Base-by-base conservation (phyloP, 208 protist species). In the Vickermania ingenoplastis region DNA sequence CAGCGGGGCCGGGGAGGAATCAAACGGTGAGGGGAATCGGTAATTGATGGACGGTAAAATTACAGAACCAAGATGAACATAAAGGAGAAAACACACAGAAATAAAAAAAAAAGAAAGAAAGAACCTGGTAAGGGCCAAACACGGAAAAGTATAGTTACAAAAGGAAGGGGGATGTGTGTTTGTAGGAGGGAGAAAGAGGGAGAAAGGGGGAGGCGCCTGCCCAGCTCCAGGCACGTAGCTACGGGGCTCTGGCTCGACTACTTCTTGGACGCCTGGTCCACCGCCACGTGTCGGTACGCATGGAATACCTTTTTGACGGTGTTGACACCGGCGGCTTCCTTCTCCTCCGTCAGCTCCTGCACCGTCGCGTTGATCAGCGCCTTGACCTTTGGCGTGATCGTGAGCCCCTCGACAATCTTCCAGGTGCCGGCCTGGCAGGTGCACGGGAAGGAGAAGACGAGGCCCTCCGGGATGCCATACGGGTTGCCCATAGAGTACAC, bases 391-490 rank as follows among this genome's bases (percentile, higher is more conserved):
- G 66, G 59, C 3, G 69, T 61, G 17, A 78, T 30, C 21, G 59
- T 51, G 29, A 92, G 63, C 23, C 71, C 81, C 24, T 78, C 36
- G 17, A 95, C 84, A 61, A 98, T 93, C 1, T 59, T 59, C 79
- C 89, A 97, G 61, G 91, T 68, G 21, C 94, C 92, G 45, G 63
- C 63, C 52, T 66, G 65, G 75, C 81, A 94, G 14, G 79, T 94
- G 31, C 96, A 90, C 17, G 96, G 97, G 63, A 97, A 97, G 4
- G 95, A 98, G 66, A 86, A 98, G 51, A 98, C 83, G 31, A 98
- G 69, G 36, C 89, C 97, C 22, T 77, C 69, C 14, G 78, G 69
- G 29, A 98, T 75, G 30, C 79, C 83, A 77, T 98, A 98, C 2
- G 79, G 77, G 57, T 92, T 93, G 41, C 86, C 89, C 67, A 90